Evolutionary conservation across 345 rosid genomes (phyloP).

Genomic region (Chamaenerion angustifolium): DNA sequence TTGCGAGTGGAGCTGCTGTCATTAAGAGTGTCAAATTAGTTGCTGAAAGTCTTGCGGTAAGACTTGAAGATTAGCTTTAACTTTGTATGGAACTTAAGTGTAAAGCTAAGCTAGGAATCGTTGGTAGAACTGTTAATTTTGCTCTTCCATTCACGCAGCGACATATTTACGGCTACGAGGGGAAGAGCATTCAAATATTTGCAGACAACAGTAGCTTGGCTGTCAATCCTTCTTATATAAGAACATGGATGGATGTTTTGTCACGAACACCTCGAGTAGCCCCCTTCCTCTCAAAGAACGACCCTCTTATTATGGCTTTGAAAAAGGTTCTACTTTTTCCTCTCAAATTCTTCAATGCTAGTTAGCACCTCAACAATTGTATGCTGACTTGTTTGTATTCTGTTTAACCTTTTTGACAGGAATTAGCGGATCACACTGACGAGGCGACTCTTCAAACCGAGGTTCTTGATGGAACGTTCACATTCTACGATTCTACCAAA

Average conservation of each 20-base stretch:
- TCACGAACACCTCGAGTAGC: conserved; percentile 91
- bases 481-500: conserved; percentile 75
- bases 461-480: conserved; percentile 67
- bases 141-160: conserved; percentile 30
- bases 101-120: too few relatives aligned
- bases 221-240: conserved; percentile 58
- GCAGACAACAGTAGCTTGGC: conserved; percentile 78
- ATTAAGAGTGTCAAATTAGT: conserved; percentile 65
- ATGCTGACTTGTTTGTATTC: not conserved
- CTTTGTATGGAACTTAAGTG: too few relatives aligned
- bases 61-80: too few relatives aligned
- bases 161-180: conserved; percentile 74
- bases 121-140: not conserved
- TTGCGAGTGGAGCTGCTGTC: conserved; percentile 51
- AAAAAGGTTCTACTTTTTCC: conserved; percentile 41
- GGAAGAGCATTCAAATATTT: conserved; percentile 62
- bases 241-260: conserved; percentile 77
- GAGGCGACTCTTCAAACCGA: conserved; percentile 76
- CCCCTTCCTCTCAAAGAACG: conserved; percentile 83
- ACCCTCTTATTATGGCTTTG: conserved; percentile 65
- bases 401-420: conserved; percentile 37
- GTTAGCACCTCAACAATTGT: not conserved
- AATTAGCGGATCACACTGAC: conserved; percentile 62
- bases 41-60: conserved; percentile 93
- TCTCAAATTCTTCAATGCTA: not conserved